Evolutionary conservation across 768 basidiomycete genomes (phyloP).

Genomic region (Boletus rex-veris): DNA sequence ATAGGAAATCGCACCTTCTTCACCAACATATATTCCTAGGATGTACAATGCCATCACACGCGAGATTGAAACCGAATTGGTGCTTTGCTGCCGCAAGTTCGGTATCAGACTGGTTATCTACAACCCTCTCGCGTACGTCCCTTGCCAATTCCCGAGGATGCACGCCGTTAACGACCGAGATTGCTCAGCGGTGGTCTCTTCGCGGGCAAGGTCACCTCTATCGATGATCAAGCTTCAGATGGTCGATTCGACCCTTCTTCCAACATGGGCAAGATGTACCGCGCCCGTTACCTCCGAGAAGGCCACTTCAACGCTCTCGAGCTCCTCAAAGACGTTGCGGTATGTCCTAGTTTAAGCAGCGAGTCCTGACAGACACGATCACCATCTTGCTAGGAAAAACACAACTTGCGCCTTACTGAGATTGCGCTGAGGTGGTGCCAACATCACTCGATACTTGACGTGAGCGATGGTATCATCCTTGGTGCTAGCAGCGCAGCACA

Average conservation of each 20-base stretch:
- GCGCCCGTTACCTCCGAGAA: conserved; percentile 41
- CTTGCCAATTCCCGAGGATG: not conserved
- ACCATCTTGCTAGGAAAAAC: conserved; percentile 25
- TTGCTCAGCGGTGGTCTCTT: conserved; percentile 7
- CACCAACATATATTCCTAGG: conserved; percentile 5
- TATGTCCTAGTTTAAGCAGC: conserved; percentile 10
- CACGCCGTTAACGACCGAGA: not conserved
- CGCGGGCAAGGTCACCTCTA: conserved; percentile 47
- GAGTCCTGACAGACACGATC: not conserved
- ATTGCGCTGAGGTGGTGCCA: conserved; percentile 61
- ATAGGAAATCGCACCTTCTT: not conserved
- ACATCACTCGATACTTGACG: conserved; percentile 48
- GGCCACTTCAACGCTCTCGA: conserved; percentile 44
- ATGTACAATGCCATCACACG: conserved; percentile 50
- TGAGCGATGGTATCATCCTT: conserved; percentile 45
- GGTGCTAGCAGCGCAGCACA: conserved; percentile 47
- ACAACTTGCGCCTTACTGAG: conserved; percentile 48
- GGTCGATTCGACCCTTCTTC: conserved; percentile 42
- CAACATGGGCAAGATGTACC: conserved; percentile 42
- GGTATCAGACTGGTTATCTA: conserved; percentile 55
- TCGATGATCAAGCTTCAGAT: conserved; percentile 27
- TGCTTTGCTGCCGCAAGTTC: conserved; percentile 57
- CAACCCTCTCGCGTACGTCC: conserved; percentile 48
- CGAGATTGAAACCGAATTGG: conserved; percentile 46
- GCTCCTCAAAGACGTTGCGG: conserved; percentile 38